Percentiles rank a stretch among this genome's conserved stretches.
Conservation (phyloP, 495 filamentous ascomycete genomes). For the Daldinia grandis region DNA sequence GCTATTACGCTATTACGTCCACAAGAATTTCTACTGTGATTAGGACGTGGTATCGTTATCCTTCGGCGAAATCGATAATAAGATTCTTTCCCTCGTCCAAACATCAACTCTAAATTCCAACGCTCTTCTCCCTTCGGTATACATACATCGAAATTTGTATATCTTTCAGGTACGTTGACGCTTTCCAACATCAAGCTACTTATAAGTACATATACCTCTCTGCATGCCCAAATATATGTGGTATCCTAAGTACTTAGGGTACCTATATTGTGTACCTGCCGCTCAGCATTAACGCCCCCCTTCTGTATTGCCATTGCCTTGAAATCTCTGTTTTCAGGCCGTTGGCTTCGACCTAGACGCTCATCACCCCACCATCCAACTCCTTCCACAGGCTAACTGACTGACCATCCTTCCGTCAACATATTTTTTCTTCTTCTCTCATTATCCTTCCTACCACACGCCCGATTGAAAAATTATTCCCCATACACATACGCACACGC, state of each 20-base stretch:
- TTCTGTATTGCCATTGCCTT: slow-evolving; percentile 4
- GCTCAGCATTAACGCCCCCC: neutral
- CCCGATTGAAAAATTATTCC: neutral
- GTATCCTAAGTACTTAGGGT: neutral
- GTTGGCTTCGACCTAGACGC: slow-evolving; percentile 1
- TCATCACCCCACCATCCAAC: slow-evolving; percentile 8
- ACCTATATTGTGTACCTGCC: slow-evolving; percentile 9
- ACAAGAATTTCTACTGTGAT: slow-evolving; percentile 21
- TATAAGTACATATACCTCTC: neutral
- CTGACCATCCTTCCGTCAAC: slow-evolving; percentile 8
- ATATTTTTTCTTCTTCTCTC: neutral
- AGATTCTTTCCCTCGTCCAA: neutral
- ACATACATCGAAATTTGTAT: neutral
- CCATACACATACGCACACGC: neutral
- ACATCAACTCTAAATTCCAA: neutral
- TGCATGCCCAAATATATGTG: neutral
- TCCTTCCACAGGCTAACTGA: neutral
- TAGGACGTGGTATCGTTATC: neutral
- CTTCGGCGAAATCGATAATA: neutral
- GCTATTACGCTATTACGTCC: slow-evolving; percentile 13
- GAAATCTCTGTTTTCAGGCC: slow-evolving; percentile 4
- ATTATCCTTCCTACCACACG: neutral
- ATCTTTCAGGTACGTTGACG: neutral
- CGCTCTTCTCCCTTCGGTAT: neutral
- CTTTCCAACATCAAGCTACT: neutral